Percentiles rank a stretch among this genome's conserved stretches.
Conservation (phyloP, 1,284 basidiomycete species). For the Ganoderma multipileum region DNA sequence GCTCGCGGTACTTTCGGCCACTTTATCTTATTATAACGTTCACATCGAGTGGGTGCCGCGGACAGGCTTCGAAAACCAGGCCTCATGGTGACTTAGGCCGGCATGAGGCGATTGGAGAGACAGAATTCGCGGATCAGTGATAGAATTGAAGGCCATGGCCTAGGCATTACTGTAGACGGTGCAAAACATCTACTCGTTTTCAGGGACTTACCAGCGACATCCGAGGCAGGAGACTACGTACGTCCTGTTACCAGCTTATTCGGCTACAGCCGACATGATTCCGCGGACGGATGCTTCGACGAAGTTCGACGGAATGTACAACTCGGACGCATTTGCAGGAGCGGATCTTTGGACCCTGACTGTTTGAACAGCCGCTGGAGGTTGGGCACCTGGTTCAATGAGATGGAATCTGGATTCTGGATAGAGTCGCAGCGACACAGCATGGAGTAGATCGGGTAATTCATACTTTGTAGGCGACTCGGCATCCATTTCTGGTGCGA, state of each 20-base stretch:
- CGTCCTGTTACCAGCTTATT: neutral
- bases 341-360: neutral
- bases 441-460: constrained; percentile 1
- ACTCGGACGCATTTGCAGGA: neutral
- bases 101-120: neutral
- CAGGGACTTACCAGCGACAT: too few species aligned
- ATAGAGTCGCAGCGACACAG: neutral
- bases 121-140: neutral
- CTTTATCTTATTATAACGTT: neutral
- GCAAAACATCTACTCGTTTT: neutral
- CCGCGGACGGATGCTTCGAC: neutral
- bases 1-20: constrained; percentile 1
- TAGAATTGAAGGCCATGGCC: neutral
- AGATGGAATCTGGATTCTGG: neutral
- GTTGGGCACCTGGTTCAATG: neutral
- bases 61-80: neutral
- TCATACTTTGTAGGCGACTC: neutral
- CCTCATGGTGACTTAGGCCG: neutral
- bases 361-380: neutral
- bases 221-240: too few species aligned
- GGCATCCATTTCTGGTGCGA: neutral
- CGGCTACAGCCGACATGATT: neutral
- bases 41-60: too few species aligned
- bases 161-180: neutral
- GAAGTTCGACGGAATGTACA: neutral